A percentile compares a stretch with the other conserved stretches of the same genome.
phyloP scores from a whole-genome alignment of 441 rosid genomes.

The Cnidoscolus chayamansa region DNA sequence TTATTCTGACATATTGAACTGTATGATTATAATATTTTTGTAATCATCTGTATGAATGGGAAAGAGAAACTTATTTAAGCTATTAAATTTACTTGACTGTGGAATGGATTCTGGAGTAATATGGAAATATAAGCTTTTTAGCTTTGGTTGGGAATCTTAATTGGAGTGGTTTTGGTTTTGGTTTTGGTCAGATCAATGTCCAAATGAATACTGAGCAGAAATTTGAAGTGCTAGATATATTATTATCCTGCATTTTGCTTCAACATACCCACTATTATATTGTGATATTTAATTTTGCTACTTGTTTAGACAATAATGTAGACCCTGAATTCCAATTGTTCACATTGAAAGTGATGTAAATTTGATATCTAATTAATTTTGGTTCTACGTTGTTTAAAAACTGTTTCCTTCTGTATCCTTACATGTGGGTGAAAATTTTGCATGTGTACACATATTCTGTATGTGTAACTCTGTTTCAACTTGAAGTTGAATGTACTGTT shows the following conservation, averaged over 20 bases:
- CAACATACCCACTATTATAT: background rate
- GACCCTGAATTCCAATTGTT: background rate
- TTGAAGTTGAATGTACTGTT: background rate
- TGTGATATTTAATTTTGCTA: background rate
- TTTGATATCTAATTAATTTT: background rate
- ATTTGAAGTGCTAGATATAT: background rate
- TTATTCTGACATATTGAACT: no score
- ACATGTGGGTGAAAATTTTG: background rate
- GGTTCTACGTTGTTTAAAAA: no score
- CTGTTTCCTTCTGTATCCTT: background rate
- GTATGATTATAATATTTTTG: background rate
- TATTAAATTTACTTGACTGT: background rate
- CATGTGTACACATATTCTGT: background rate
- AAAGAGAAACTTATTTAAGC: background rate
- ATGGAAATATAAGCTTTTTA: background rate
- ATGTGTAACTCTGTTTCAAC: background rate
- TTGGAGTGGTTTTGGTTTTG: background rate
- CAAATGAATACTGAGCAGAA: background rate
- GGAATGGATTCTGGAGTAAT: background rate
- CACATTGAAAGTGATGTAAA: background rate
- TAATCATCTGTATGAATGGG: constrained; percentile 7
- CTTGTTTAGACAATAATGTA: background rate
- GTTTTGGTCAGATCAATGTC: background rate
- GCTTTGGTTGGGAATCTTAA: background rate
- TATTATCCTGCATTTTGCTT: background rate